Base-by-base conservation (phyloP, 2,329 filamentous ascomycete genomes). In the Clonostachys byssicola region DNA sequence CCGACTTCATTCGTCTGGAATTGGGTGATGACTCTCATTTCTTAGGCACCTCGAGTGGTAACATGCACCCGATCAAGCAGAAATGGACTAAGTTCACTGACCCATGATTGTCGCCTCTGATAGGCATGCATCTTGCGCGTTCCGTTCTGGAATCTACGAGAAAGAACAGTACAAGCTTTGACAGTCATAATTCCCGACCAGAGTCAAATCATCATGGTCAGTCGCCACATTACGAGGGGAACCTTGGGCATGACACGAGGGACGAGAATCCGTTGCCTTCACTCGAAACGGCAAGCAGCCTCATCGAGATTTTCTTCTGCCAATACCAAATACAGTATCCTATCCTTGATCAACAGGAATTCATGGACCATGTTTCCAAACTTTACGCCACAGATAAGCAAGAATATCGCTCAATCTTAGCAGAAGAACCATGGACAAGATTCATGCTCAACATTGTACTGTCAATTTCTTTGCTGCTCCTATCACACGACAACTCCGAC, bases 291-390 rank as follows among this genome's bases (percentile, higher is more conserved):
- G 53, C 52, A 12, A 41, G 50, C 33, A 50, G 49, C 14, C 47
- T 57, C 2, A 40, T 54, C 8, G 54, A 56, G 9, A 47, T 56
- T 7, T 57, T 57, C 40, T 51, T 56, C 36, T 42, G 49, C 23
- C 53, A 56, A 40, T 56, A 56, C 43, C 51, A 57, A 41, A 51
- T 57, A 1, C 52, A 52, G 43, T 57, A 55, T 38, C 55, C 55
- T 5, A 57, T 56, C 14, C 44, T 57, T 8, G 48, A 49, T 2
- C 47, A 52, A 34, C 49, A 53, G 12, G 49, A 55, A 16, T 52
- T 57, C 20, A 43, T 45, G 9, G 44, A 34, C 14, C 34, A 51
- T 3, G 46, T 47, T 17, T 47, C 44, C 1, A 38, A 38, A 12
- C 36, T 49, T 18, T 52, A 51, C 18, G 36, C 46, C 13, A 16